Evolutionary conservation across 805 yeast species (phyloP).

Genomic region (Blastobotrys americana): DNA sequence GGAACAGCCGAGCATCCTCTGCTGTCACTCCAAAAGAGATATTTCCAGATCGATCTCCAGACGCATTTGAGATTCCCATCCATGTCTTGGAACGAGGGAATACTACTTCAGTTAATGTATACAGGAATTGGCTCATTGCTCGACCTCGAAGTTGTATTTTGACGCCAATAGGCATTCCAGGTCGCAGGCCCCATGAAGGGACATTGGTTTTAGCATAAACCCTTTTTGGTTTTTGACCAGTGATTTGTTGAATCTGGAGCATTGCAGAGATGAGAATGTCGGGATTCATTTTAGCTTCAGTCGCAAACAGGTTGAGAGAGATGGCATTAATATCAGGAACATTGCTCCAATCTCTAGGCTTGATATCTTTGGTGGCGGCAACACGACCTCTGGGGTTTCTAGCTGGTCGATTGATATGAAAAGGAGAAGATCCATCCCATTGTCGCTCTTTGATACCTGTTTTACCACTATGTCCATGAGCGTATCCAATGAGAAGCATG

Average conservation of each 20-base stretch:
- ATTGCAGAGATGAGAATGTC: slow-evolving; percentile 70
- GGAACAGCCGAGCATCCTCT: slow-evolving; percentile 74
- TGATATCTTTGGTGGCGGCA: slow-evolving; percentile 66
- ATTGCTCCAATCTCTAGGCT: slow-evolving; percentile 58
- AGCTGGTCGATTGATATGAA: slow-evolving; percentile 74
- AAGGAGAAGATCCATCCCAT: slow-evolving; percentile 87
- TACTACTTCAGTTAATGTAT: slow-evolving; percentile 85
- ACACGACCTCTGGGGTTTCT: slow-evolving; percentile 70
- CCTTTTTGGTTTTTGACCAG: slow-evolving; percentile 77
- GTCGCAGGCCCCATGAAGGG: slow-evolving; percentile 78
- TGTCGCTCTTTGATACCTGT: slow-evolving; percentile 67
- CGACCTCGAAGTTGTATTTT: slow-evolving; percentile 69
- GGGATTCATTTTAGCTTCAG: slow-evolving; percentile 50
- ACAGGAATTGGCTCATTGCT: slow-evolving; percentile 75
- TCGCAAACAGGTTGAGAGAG: slow-evolving; percentile 67
- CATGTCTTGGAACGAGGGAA: slow-evolving; percentile 89
- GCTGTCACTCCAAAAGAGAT: slow-evolving; percentile 76
- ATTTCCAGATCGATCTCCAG: slow-evolving; percentile 84
- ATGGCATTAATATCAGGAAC: slow-evolving; percentile 68
- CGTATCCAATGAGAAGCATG: slow-evolving; percentile 66
- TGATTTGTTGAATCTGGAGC: slow-evolving; percentile 82
- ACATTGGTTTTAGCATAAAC: slow-evolving; percentile 72
- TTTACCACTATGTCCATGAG: slow-evolving; percentile 49
- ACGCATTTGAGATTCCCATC: slow-evolving; percentile 61
- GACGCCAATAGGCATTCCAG: slow-evolving; percentile 88